Evolutionary conservation across 768 basidiomycete genomes (phyloP), one percentile per base, ranked within the genome.

Genomic region (Leccinum disarticulatum): DNA sequence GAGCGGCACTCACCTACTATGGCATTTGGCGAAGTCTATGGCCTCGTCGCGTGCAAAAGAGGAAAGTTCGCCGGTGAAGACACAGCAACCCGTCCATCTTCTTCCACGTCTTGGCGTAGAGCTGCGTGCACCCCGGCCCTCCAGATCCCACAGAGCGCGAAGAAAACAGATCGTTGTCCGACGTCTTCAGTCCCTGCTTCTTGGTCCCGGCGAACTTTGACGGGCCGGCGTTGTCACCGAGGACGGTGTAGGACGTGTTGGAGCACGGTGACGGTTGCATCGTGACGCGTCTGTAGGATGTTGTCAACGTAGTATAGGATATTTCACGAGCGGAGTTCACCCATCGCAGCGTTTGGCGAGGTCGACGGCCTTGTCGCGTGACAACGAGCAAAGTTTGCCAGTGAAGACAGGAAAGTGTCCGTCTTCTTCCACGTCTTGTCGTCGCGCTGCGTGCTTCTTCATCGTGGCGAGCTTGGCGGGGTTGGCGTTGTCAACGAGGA

Each of bases 261-360:
- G 88, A 86, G 0, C 8, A 9, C 30, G 30, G 30, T 30, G 97
- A 98, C 0, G 95, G 96, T 30, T 30, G 30, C 8, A 30, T 30
- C 30, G 30, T 30, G 28, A 30, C 28, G 28, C 30, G 30, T 30
- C 30, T 92, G 90, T 3, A 15, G 50, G 11, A 35, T 47, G 15
- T 30, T 6, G 4, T 38, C 13, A 14, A 17, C 6, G n/a, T 6
- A 17, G 33, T 57, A 9, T 11, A 8, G 22, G 3, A 1, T 15
- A 10, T 9, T 41, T 5, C 33, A 30, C 54, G 59, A 2, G 30
- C 10, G 54, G 11, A 1, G 79, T 91, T 61, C 52, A 94, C 95
- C 87, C 95, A 66, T 94, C 94, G 68, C 86, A 94, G 6, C 95
- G 91, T 73, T 99, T 98, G 0, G 89, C 96, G 6, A 96, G 73